Evolutionary conservation across 2,329 filamentous ascomycete genomes (phyloP).

Genomic region (Aspergillus arachidicola): DNA sequence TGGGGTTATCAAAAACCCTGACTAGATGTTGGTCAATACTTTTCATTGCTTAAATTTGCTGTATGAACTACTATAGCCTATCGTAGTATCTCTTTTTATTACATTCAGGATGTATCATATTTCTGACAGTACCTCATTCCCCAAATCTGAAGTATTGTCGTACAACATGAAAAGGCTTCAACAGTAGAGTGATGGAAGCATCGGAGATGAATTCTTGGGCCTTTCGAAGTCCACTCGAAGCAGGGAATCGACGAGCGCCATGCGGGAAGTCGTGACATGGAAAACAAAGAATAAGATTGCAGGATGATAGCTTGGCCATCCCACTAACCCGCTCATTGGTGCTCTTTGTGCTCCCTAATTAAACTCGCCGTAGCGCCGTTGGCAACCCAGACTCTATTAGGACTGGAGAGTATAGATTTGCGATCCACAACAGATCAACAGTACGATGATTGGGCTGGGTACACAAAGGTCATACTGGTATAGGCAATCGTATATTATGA

Average conservation of each 20-base stretch:
- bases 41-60: no score
- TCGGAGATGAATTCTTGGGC: background rate
- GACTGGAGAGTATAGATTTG: background rate
- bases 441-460: background rate
- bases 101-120: no score
- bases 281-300: background rate
- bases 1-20: no score
- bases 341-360: background rate
- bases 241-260: background rate
- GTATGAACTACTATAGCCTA: no score
- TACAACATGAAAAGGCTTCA: background rate
- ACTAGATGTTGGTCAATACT: no score
- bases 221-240: background rate
- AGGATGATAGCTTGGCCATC: background rate
- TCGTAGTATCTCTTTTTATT: no score
- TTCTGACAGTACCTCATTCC: background rate
- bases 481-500: background rate
- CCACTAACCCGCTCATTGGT: background rate
- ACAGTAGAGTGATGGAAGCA: background rate
- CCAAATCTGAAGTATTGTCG: no score
- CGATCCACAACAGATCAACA: background rate
- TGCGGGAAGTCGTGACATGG: background rate
- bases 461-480: background rate
- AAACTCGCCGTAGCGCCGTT: background rate
- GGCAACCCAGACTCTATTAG: background rate